These are phyloP conservation scores for Eucalyptus virginea DNA, from an alignment of 345 rosid species.

Conservation along the genomic window DNA sequence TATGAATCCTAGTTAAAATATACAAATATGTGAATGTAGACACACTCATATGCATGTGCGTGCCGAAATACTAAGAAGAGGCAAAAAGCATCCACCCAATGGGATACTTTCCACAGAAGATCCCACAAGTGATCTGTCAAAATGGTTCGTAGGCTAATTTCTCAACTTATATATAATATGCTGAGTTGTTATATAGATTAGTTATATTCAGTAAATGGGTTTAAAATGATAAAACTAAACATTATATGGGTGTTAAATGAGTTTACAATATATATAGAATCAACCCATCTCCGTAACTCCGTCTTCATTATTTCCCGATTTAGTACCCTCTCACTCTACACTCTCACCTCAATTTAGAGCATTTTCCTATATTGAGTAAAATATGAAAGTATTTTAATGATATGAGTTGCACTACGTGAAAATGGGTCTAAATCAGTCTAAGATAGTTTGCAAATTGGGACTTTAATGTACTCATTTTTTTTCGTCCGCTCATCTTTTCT, in stretches of 20 bases:
- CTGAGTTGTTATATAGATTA: accelerated
- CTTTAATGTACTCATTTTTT: neutral
- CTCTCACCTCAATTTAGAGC: neutral
- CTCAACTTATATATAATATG: accelerated
- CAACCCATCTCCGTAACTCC: accelerated
- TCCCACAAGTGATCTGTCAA: no score
- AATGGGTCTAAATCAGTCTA: accelerated
- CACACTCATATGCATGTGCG: neutral
- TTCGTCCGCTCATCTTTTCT: accelerated
- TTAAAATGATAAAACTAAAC: no score
- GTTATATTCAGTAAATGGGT: accelerated
- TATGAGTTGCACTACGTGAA: accelerated
- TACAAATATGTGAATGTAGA: neutral
- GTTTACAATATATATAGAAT: accelerated
- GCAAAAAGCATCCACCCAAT: neutral
- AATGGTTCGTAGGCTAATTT: no score
- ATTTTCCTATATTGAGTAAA: accelerated
- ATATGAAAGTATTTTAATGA: accelerated
- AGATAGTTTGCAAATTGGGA: neutral
- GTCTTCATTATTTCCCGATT: accelerated
- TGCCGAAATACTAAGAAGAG: accelerated
- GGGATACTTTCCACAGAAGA: no score
- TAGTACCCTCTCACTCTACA: accelerated
- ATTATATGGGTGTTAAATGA: neutral
- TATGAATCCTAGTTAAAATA: no score